Evolutionary conservation across 352 stramenopile species (phyloP).

Genomic region (Halophytophthora polymorphica): DNA sequence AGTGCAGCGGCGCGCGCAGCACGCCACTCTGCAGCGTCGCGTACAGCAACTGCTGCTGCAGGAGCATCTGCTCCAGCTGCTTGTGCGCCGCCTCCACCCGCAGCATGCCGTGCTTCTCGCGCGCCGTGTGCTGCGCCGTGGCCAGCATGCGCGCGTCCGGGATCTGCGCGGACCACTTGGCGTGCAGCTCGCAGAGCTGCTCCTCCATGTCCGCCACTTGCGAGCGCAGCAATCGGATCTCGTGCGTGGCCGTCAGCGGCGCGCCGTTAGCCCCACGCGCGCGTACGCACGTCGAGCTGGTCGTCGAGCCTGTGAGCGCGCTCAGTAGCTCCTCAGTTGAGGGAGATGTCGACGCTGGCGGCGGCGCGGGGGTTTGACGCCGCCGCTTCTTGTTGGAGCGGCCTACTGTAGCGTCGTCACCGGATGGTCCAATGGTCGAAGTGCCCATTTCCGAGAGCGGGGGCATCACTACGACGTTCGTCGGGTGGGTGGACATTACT

Average conservation of each 20-base stretch:
- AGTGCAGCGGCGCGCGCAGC: constrained; percentile 25
- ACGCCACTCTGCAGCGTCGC: constrained; percentile 30
- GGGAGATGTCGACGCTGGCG: too few species aligned
- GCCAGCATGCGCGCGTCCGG: constrained; percentile 23
- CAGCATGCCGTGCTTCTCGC: constrained; percentile 23
- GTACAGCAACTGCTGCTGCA: constrained; percentile 36
- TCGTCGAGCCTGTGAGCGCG: constrained; percentile 15
- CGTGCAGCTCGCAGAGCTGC: constrained; percentile 14
- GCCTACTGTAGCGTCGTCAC: background rate
- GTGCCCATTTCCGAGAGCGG: background rate
- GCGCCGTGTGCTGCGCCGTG: constrained; percentile 20
- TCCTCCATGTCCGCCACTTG: constrained; percentile 37
- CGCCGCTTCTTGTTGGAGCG: constrained; percentile 18
- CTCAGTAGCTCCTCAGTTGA: constrained; percentile 12
- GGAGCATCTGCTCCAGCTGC: constrained; percentile 27
- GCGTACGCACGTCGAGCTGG: constrained; percentile 7
- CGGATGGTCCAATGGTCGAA: too few species aligned
- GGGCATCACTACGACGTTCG: background rate
- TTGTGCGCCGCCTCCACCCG: constrained; percentile 16
- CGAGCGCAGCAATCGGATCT: constrained; percentile 29
- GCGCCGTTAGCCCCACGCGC: constrained; percentile 19
- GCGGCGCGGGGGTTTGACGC: constrained; percentile 2
- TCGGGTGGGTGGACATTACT: too few species aligned
- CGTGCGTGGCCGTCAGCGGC: constrained; percentile 25
- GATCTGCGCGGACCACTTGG: constrained; percentile 22